Percentiles rank a stretch among this genome's conserved stretches.
Conservation (phyloP, 1,139 yeast species). For the Scheffersomyces insectosa region DNA sequence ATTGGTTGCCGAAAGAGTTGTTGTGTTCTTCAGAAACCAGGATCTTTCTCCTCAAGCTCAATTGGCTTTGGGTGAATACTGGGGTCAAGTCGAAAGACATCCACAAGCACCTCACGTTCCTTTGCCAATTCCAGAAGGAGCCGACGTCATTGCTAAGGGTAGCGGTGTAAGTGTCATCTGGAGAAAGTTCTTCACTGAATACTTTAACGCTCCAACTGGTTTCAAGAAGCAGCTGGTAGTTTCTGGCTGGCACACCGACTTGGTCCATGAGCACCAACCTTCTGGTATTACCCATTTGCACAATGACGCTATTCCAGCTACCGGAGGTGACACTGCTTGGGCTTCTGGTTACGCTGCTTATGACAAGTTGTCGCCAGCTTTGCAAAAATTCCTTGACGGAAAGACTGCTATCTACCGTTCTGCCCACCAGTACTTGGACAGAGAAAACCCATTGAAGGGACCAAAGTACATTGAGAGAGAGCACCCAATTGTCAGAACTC, state of each 20-base stretch:
- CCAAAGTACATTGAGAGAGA: constrained; percentile 19
- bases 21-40: constrained; percentile 48
- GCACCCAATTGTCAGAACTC: constrained; percentile 18
- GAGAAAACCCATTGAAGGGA: constrained; percentile 22
- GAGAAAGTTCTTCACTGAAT: constrained; percentile 12
- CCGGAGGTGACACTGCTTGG: constrained; percentile 20
- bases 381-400: constrained; percentile 23
- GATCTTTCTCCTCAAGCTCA: constrained; percentile 47
- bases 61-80: constrained; percentile 43
- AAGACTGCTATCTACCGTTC: constrained; percentile 23
- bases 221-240: constrained; percentile 12
- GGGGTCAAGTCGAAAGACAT: constrained; percentile 48
- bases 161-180: constrained; percentile 16
- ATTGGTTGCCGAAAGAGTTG: constrained; percentile 50
- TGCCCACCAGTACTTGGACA: constrained; percentile 22
- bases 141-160: constrained; percentile 5
- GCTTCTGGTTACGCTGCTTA: constrained; percentile 22
- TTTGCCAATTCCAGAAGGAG: constrained; percentile 15
- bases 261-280: constrained; percentile 18
- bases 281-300: constrained; percentile 19
- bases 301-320: constrained; percentile 16
- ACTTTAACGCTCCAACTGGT: constrained; percentile 5
- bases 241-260: constrained; percentile 20
- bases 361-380: constrained; percentile 24
- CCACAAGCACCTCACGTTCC: constrained; percentile 46